These are phyloP conservation scores for Silene coronaria DNA, from an alignment of 179 eudicot species.

Conservation along the genomic window DNA sequence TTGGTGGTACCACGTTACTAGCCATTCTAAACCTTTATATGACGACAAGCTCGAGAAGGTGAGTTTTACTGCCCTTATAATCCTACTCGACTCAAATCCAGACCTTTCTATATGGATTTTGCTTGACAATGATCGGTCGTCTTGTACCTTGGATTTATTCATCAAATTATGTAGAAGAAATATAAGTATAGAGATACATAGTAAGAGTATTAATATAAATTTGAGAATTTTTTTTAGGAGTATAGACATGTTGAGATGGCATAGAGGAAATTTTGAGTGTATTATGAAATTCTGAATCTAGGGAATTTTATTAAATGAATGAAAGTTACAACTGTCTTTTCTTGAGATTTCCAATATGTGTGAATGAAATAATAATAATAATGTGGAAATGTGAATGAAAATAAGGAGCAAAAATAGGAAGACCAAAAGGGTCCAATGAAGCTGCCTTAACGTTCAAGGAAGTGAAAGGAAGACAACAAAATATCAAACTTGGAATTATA, in stretches of 20 bases:
- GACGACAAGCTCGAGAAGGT: neutral
- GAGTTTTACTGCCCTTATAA: neutral
- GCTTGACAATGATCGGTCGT: neutral
- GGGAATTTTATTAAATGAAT: too few species aligned
- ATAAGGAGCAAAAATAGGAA: neutral
- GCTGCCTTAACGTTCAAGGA: conserved; percentile 3
- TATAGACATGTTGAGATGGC: neutral
- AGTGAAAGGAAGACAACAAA: neutral
- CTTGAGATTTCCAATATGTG: too few species aligned
- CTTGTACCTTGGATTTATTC: neutral
- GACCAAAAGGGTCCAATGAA: neutral
- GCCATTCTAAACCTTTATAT: neutral
- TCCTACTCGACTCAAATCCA: neutral
- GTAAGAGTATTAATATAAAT: neutral
- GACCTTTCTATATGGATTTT: neutral
- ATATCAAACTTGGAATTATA: conserved; percentile 26
- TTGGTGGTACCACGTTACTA: neutral
- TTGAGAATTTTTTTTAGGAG: neutral
- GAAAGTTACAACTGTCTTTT: too few species aligned
- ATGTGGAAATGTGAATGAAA: neutral
- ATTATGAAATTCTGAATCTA: too few species aligned
- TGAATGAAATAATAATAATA: too few species aligned
- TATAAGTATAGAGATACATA: neutral
- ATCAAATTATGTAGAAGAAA: neutral
- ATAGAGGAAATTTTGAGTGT: neutral